Percentiles rank a stretch among this genome's conserved stretches.
Evolutionary conservation across 208 protist genomes (phyloP).

Genomic region (Acanthamoeba castellanii): DNA sequence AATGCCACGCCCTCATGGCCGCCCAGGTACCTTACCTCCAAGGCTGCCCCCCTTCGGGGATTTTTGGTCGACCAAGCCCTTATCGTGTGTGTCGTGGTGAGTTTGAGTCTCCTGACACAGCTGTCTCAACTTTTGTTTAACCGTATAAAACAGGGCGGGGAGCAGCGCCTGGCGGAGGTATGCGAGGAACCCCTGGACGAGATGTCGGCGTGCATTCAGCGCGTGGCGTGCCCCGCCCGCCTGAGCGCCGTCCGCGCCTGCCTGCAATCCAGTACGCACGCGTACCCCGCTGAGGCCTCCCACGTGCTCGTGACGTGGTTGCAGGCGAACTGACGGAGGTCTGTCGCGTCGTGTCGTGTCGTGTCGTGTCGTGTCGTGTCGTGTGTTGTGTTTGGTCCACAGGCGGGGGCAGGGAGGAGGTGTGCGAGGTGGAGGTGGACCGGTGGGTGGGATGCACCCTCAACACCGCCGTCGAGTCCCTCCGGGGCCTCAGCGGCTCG

Average conservation of each 20-base stretch:
- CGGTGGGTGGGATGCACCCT: not conserved
- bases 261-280: not conserved
- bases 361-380: too few relatives aligned
- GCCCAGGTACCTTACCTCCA: too few relatives aligned
- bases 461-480: not conserved
- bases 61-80: too few relatives aligned
- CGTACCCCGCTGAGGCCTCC: not conserved
- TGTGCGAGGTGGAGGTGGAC: constrained; percentile 3
- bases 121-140: not conserved
- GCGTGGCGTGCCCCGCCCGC: not conserved
- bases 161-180: not conserved
- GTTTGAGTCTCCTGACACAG: too few relatives aligned
- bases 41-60: too few relatives aligned
- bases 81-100: too few relatives aligned
- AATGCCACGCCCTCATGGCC: not conserved
- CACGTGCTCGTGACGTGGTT: not conserved
- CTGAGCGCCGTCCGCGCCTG: not conserved
- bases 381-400: not conserved
- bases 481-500: not conserved
- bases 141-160: not conserved
- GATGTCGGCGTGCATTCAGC: not conserved
- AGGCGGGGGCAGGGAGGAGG: not conserved
- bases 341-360: too few relatives aligned
- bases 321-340: not conserved
- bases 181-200: not conserved